A percentile compares a stretch with the other conserved stretches of the same genome.
These are phyloP conservation scores for Grigorovia humatica DNA, from an alignment of 805 yeast species.

Conservation along the genomic window DNA sequence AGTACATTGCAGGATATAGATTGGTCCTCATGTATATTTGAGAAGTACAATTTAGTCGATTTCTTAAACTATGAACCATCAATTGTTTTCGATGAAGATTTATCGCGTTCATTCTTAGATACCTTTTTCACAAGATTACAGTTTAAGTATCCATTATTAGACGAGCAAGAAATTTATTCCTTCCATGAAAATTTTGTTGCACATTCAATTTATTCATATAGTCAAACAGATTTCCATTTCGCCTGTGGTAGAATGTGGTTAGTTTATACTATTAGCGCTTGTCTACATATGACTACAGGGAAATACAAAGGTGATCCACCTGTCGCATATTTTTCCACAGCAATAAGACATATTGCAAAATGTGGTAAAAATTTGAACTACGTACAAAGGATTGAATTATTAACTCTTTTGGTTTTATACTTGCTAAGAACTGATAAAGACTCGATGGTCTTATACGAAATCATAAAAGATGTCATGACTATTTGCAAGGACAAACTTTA, in stretches of 20 bases:
- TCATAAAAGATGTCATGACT: slow-evolving; percentile 43
- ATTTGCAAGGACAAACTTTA: slow-evolving; percentile 29
- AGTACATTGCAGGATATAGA: slow-evolving; percentile 31
- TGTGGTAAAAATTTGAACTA: slow-evolving; percentile 32
- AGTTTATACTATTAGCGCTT: slow-evolving; percentile 41
- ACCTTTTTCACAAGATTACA: slow-evolving; percentile 47
- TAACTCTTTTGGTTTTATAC: slow-evolving; percentile 43
- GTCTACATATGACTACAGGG: slow-evolving; percentile 46
- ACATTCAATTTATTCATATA: slow-evolving; percentile 30
- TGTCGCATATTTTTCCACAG: slow-evolving; percentile 46
- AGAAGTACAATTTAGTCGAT: slow-evolving; percentile 38
- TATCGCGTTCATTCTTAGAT: slow-evolving; percentile 42
- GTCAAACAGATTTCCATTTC: slow-evolving; percentile 35
- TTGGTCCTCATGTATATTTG: slow-evolving; percentile 33
- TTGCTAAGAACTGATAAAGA: slow-evolving; percentile 54
- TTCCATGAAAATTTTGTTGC: slow-evolving; percentile 42
- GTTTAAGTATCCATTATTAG: slow-evolving; percentile 45
- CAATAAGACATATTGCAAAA: slow-evolving; percentile 44
- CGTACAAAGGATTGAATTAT: slow-evolving; percentile 41
- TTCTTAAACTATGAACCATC: slow-evolving; percentile 41
- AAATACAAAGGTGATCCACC: slow-evolving; percentile 47
- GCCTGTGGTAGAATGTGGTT: slow-evolving; percentile 48
- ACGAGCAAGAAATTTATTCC: slow-evolving; percentile 40
- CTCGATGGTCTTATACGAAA: slow-evolving; percentile 42
- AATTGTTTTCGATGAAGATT: slow-evolving; percentile 39